Evolutionary conservation across 164 flowering plant genomes (phyloP).

Genomic region (Akebia trifoliata): DNA sequence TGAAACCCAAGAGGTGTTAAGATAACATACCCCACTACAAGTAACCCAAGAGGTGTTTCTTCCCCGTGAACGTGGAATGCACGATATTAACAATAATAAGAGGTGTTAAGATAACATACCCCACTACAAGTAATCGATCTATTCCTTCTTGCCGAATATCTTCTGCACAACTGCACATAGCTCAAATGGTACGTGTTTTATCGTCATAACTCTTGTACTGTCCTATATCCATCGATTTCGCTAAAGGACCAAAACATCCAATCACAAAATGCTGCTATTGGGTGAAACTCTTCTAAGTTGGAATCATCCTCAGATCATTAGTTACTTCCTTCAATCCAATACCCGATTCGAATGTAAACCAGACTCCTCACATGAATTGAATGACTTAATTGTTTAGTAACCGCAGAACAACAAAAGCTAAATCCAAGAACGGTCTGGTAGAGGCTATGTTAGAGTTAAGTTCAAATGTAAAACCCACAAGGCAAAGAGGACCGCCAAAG

Average conservation of each 20-base stretch:
- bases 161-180: neutral
- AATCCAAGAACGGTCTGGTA: neutral
- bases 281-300: neutral
- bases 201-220: neutral
- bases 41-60: too few relatives aligned
- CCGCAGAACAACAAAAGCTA: neutral
- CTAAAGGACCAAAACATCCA: too few relatives aligned
- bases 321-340: neutral
- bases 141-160: neutral
- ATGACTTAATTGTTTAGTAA: neutral
- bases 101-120: neutral
- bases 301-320: neutral
- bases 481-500: neutral
- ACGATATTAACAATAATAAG: neutral
- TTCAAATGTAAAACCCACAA: neutral
- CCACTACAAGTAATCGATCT: neutral
- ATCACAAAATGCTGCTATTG: too few relatives aligned
- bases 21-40: neutral
- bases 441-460: too few relatives aligned
- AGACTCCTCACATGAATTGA: too few relatives aligned
- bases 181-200: neutral
- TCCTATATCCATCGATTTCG: too few relatives aligned
- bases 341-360: too few relatives aligned
- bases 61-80: neutral
- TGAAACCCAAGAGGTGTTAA: conserved; percentile 1